phyloP scores from a whole-genome alignment of 1,284 basidiomycete genomes.

The Anthracocystis walkeri region DNA sequence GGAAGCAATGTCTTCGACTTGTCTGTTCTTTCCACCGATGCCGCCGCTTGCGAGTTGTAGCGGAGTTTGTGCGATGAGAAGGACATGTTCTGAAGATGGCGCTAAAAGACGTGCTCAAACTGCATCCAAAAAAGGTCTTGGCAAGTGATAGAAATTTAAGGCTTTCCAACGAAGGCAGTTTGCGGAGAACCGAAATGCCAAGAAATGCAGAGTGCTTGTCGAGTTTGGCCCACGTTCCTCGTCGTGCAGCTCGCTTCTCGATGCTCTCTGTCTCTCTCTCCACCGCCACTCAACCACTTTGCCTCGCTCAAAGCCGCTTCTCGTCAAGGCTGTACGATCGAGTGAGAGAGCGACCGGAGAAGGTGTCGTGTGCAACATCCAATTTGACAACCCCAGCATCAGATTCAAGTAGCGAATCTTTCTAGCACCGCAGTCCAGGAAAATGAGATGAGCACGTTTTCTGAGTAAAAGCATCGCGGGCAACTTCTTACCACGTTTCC shows the following conservation, averaged over 20 bases:
- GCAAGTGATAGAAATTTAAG: neutral
- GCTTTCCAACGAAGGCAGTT: neutral
- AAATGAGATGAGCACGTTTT: too few species aligned
- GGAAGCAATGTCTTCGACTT: neutral
- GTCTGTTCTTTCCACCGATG: constrained; percentile 14
- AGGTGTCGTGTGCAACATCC: too few species aligned
- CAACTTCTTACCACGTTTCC: too few species aligned
- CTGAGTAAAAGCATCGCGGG: too few species aligned
- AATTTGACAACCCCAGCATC: too few species aligned
- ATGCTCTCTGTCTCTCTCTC: too few species aligned
- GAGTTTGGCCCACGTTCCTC: constrained; percentile 22
- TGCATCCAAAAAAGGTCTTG: neutral
- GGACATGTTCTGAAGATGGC: neutral
- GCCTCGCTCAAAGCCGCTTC: too few species aligned
- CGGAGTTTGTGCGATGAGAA: neutral
- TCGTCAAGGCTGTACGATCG: too few species aligned
- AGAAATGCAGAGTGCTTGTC: constrained; percentile 30
- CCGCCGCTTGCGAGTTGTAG: constrained; percentile 19
- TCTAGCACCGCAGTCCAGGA: too few species aligned
- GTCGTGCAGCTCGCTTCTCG: constrained; percentile 5
- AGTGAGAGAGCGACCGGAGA: too few species aligned
- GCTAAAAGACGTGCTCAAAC: neutral
- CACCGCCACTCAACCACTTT: too few species aligned
- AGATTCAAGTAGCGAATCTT: too few species aligned
- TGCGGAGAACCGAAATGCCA: constrained; percentile 12